Base-by-base conservation (phyloP, 169 alveolate genomes). In the Neospora caninum region DNA sequence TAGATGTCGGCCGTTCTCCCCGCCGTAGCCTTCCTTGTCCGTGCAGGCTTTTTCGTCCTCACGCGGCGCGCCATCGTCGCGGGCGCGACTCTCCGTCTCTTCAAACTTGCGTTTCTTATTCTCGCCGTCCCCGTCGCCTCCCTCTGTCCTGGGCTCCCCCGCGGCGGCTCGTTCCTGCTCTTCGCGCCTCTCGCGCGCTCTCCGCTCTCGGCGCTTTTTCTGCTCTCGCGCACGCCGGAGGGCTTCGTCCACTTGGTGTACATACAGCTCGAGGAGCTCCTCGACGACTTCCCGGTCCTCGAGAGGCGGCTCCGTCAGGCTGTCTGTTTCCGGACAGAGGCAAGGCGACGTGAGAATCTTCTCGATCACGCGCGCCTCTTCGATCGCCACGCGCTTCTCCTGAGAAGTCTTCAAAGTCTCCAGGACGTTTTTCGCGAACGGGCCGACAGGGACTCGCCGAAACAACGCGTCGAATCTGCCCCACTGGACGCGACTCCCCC, bases 401-500 rank as follows among this genome's bases (percentile, higher is more conserved):
- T 67, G 86, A 20, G 84, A 45, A 22, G 49, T 80, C 84, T 80
- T 78, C 29, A 88, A 49, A 20, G 94, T 58, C 49, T 41, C 38
- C n/a, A 91, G 43, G 54, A 93, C 80, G 54, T 58, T 80, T 27
- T 42, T 91, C 41, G 95, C 94, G 67, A 93, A 93, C 13, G 95
- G 95, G 67, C 95, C 95, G n/a, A 93, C 73, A 29, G 95, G 87
- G 36, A 93, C 91, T 16, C 94, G 89, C 9, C 93, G 70, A 39
- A 93, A 93, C 53, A 84, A 64, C 38, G 43, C 80, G 49, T 93
- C 95, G 43, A 69, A 93, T 1, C 95, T 82, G 42, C 86, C 84
- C 95, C 95, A 93, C 54, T 93, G 92, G 34, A 93, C 94, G 39
- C 95, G 93, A 43, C 92, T 89, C 36, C 95, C 95, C 13, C 95